Conservation (phyloP, 2,329 filamentous ascomycete species). For the Penicillium freii region DNA sequence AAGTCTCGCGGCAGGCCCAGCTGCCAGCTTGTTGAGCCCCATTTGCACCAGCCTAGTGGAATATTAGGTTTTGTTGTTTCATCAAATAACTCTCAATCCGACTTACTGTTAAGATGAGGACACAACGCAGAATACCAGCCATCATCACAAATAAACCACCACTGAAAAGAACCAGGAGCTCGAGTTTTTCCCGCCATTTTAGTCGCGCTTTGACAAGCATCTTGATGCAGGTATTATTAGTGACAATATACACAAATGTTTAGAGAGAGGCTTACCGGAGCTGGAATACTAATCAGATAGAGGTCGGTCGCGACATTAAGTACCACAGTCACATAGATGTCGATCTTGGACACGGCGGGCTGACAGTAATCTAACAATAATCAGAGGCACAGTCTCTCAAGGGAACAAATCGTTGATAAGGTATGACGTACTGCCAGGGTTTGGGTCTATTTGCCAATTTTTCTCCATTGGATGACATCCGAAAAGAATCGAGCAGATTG, state of each 20-base stretch:
- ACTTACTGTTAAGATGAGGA: constrained; percentile 49
- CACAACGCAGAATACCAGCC: constrained; percentile 54
- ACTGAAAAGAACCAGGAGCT: constrained; percentile 55
- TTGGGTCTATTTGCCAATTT: constrained; percentile 60
- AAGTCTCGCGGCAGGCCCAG: constrained; percentile 49
- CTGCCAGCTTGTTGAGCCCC: constrained; percentile 43
- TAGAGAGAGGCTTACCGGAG: constrained; percentile 46
- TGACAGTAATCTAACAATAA: constrained; percentile 45
- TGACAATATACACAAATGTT: not conserved
- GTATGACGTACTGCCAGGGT: constrained; percentile 53
- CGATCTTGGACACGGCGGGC: constrained; percentile 51
- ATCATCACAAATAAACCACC: constrained; percentile 57
- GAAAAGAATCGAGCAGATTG: constrained; percentile 52
- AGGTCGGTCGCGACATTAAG: constrained; percentile 58
- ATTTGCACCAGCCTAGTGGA: constrained; percentile 33
- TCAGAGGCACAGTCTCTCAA: not conserved
- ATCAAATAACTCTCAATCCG: not conserved
- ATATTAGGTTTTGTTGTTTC: not conserved
- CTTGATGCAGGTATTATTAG: constrained; percentile 22
- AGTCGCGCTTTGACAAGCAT: constrained; percentile 56
- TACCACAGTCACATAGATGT: constrained; percentile 53
- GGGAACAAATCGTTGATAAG: not conserved
- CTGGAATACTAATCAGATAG: constrained; percentile 59
- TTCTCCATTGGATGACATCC: constrained; percentile 54
- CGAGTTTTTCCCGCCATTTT: constrained; percentile 50